phyloP scores from a whole-genome alignment of 1,284 basidiomycete genomes.

The Naganishia liquefaciens region DNA sequence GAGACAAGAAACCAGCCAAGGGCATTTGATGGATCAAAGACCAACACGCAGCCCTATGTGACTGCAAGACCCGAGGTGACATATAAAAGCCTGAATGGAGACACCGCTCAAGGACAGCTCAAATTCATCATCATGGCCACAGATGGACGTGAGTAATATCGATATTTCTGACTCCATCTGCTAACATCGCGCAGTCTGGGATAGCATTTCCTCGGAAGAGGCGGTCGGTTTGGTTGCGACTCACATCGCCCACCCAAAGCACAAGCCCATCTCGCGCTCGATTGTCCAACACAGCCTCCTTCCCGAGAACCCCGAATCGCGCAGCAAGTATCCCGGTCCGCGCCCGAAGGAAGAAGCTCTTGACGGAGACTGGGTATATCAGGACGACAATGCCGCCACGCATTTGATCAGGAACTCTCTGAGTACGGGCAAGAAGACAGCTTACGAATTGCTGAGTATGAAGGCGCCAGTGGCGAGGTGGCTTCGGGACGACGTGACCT shows the following conservation, averaged over 20 bases:
- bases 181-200: slow-evolving; percentile 65
- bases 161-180: neutral
- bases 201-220: slow-evolving; percentile 90
- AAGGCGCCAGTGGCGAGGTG: slow-evolving; percentile 76
- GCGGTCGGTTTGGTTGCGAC: slow-evolving; percentile 87
- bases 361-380: slow-evolving; percentile 69
- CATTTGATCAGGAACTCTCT: slow-evolving; percentile 94
- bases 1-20: slow-evolving; percentile 47
- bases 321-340: slow-evolving; percentile 42
- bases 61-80: slow-evolving; percentile 87
- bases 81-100: slow-evolving; percentile 64
- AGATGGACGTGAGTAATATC: slow-evolving; percentile 64
- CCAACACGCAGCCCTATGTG: slow-evolving; percentile 93
- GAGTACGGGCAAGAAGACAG: slow-evolving; percentile 57
- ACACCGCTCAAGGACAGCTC: slow-evolving; percentile 53
- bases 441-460: slow-evolving; percentile 72
- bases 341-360: slow-evolving; percentile 39
- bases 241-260: slow-evolving; percentile 64
- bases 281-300: slow-evolving; percentile 38
- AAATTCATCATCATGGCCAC: slow-evolving; percentile 86
- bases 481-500: slow-evolving; percentile 84
- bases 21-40: slow-evolving; percentile 61
- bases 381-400: slow-evolving; percentile 81
- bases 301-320: slow-evolving; percentile 33
- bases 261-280: slow-evolving; percentile 20